Percentiles rank a stretch among this genome's conserved stretches.
phyloP scores from a whole-genome alignment of 2,329 filamentous ascomycete species.

The Fusarium haematococcum region DNA sequence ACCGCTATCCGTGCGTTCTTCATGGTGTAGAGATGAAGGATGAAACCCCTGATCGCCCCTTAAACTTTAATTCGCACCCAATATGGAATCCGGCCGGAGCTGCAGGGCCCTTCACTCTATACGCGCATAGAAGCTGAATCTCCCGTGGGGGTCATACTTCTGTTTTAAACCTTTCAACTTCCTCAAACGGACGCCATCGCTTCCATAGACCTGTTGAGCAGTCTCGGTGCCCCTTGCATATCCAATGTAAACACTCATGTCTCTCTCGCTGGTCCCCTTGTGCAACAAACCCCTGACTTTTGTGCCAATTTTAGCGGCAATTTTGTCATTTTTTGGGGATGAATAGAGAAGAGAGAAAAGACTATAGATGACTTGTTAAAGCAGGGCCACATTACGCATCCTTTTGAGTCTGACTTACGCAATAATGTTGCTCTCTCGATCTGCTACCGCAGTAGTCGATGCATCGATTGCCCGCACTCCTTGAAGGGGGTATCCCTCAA shows the following conservation, averaged over 20 bases:
- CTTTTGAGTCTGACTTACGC: not conserved
- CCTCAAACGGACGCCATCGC: constrained; percentile 60
- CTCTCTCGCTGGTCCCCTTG: not conserved
- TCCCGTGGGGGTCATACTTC: constrained; percentile 59
- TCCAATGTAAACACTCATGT: constrained; percentile 56
- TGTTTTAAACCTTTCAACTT: constrained; percentile 59
- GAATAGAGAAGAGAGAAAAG: constrained; percentile 2
- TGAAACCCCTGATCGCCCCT: not conserved
- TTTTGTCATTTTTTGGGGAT: not conserved
- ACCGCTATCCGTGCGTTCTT: not conserved
- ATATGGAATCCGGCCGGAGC: not conserved
- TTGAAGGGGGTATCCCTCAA: constrained; percentile 64
- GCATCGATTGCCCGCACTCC: constrained; percentile 45
- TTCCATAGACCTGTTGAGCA: constrained; percentile 58
- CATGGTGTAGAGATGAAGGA: not conserved
- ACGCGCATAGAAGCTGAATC: constrained; percentile 54
- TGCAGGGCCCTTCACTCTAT: not conserved
- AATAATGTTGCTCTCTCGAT: not conserved
- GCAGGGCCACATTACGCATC: no score
- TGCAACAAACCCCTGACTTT: constrained; percentile 9
- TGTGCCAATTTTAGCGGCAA: not conserved
- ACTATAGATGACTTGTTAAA: not conserved
- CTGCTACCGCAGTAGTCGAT: not conserved
- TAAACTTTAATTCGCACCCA: not conserved
- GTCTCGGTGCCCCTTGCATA: constrained; percentile 63